phyloP scores from a whole-genome alignment of 2,329 filamentous ascomycete genomes.

The Trichoderma sp. region DNA sequence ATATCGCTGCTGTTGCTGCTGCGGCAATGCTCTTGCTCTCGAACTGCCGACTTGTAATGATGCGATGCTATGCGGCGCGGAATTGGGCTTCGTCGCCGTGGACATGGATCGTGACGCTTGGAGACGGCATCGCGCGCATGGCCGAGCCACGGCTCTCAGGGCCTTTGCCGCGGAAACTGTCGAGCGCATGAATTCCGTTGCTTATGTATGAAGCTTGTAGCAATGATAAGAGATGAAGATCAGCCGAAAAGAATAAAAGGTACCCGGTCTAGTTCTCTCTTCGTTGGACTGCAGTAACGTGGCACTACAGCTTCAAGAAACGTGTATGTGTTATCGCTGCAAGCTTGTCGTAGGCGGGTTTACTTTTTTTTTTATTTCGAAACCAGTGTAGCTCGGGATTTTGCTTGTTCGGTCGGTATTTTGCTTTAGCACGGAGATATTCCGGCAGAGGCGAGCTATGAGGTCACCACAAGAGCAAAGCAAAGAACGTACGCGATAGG shows the following conservation, averaged over 20 bases:
- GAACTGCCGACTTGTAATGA: background rate
- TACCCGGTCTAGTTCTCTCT: background rate
- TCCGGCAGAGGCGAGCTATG: background rate
- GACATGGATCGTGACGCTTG: constrained; percentile 29
- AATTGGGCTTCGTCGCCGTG: background rate
- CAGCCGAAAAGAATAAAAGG: background rate
- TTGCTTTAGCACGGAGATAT: background rate
- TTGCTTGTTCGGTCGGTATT: background rate
- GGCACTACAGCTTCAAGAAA: background rate
- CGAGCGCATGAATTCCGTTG: constrained; percentile 27
- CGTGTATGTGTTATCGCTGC: background rate
- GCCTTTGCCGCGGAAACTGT: constrained; percentile 25
- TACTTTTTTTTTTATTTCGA: background rate
- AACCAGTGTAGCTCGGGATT: background rate
- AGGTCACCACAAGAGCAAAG: background rate
- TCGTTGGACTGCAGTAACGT: background rate
- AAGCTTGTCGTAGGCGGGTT: background rate
- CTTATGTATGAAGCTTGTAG: background rate
- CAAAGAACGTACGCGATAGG: background rate
- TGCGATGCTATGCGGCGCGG: background rate
- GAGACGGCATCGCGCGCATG: constrained; percentile 37
- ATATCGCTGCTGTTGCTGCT: background rate
- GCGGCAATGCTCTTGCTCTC: background rate
- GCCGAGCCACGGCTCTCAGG: constrained; percentile 31
- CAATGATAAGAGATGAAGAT: background rate